phyloP scores from a whole-genome alignment of 1,139 yeast species.

The Candida pseudoviswanathii region DNA sequence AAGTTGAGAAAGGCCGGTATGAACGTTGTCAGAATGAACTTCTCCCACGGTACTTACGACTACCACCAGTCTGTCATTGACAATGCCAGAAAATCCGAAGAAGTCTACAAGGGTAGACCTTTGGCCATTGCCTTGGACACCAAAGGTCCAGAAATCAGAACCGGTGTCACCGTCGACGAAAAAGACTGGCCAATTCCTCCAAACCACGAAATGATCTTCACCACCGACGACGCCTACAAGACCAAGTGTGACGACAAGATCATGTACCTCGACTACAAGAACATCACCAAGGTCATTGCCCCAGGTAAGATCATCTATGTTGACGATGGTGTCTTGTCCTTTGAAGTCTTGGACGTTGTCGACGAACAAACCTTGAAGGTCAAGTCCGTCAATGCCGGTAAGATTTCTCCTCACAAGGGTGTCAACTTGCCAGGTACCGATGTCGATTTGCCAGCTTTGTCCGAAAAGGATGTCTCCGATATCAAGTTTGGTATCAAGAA shows the following conservation, averaged over 20 bases:
- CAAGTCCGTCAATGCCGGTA: constrained; percentile 89
- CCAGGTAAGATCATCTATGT: constrained; percentile 88
- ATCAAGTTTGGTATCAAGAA: constrained; percentile 94
- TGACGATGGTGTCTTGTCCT: constrained; percentile 97
- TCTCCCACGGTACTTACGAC: constrained; percentile 96
- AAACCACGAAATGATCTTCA: constrained; percentile 87
- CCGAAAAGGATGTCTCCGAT: constrained; percentile 94
- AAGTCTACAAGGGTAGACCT: constrained; percentile 90
- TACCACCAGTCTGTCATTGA: constrained; percentile 96
- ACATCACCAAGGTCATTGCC: constrained; percentile 91
- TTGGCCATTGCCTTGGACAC: constrained; percentile 98
- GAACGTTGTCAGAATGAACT: constrained; percentile 98
- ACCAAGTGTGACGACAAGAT: constrained; percentile 70
- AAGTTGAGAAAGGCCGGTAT: constrained; percentile 95
- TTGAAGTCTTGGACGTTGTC: constrained; percentile 81
- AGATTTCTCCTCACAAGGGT: constrained; percentile 96
- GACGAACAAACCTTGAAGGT: constrained; percentile 84
- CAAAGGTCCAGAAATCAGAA: constrained; percentile 99
- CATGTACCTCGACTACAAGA: constrained; percentile 92
- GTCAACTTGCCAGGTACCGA: constrained; percentile 99
- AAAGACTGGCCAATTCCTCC: constrained; percentile 81
- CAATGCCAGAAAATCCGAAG: constrained; percentile 93
- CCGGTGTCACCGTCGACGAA: constrained; percentile 86
- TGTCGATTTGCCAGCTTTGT: constrained; percentile 96
- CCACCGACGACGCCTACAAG: constrained; percentile 84